phyloP scores from a whole-genome alignment of 129 eudicot genomes.

The Centella asiatica region DNA sequence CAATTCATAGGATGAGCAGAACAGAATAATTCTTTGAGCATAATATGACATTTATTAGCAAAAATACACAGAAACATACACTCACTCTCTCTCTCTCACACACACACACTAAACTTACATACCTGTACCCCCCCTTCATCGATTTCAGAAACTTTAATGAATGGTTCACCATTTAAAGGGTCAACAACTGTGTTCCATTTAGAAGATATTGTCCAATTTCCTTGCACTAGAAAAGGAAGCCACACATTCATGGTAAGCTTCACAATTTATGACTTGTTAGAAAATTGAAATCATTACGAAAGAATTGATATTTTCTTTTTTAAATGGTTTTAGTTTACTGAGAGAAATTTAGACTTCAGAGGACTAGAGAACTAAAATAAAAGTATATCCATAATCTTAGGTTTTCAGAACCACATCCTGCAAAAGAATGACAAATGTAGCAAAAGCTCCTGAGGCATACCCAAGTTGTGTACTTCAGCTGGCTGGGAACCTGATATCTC shows the following conservation, averaged over 20 bases:
- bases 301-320: neutral
- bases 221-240: conserved; percentile 64
- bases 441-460: conserved; percentile 28
- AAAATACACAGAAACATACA: too few species aligned
- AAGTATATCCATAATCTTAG: neutral
- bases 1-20: neutral
- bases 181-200: conserved; percentile 77
- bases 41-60: neutral
- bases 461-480: conserved; percentile 86
- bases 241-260: neutral
- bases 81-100: too few species aligned
- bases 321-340: neutral
- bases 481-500: conserved; percentile 78
- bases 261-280: neutral
- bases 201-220: conserved; percentile 76
- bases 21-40: neutral
- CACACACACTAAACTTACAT: neutral
- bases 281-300: neutral
- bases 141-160: conserved; percentile 83
- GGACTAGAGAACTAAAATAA: neutral
- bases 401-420: neutral
- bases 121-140: conserved; percentile 73
- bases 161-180: conserved; percentile 89
- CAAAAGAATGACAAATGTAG: conserved; percentile 6
- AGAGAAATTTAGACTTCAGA: conserved; percentile 6